These are phyloP conservation scores for Crithidia sp. DNA, from an alignment of 208 protist species.

Conservation along the genomic window DNA sequence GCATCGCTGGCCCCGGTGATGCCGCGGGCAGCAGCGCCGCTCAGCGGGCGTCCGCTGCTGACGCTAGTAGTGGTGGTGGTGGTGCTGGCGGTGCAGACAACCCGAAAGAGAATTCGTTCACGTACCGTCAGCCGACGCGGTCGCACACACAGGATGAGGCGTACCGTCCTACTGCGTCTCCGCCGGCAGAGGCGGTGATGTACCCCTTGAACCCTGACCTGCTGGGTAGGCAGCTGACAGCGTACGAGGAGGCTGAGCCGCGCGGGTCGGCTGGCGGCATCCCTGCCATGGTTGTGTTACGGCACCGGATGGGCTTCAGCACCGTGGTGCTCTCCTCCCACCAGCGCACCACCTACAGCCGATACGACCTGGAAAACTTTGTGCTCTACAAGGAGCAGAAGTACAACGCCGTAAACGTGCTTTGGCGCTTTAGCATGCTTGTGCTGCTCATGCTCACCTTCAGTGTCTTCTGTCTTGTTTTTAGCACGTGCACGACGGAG, in stretches of 20 bases:
- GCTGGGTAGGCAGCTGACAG: not conserved
- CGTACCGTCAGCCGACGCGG: not conserved
- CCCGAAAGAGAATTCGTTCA: not conserved
- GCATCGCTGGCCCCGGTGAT: too few relatives aligned
- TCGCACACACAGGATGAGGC: not conserved
- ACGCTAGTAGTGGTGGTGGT: too few relatives aligned
- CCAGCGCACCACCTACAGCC: constrained; percentile 40
- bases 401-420: constrained; percentile 71
- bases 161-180: too few relatives aligned
- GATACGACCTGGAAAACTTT: constrained; percentile 47
- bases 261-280: not conserved
- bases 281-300: constrained; percentile 42
- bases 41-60: too few relatives aligned
- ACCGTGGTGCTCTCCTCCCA: constrained; percentile 36
- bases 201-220: constrained; percentile 4
- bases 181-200: not conserved
- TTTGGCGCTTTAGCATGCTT: constrained; percentile 58
- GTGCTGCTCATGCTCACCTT: constrained; percentile 53
- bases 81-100: not conserved
- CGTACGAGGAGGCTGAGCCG: constrained; percentile 18
- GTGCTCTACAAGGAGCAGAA: constrained; percentile 85
- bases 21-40: too few relatives aligned
- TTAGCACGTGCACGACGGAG: constrained; percentile 57
- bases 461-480: constrained; percentile 50
- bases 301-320: constrained; percentile 61